Conservation (phyloP, 1,284 basidiomycete species). For the Nidula niveotomentosa region DNA sequence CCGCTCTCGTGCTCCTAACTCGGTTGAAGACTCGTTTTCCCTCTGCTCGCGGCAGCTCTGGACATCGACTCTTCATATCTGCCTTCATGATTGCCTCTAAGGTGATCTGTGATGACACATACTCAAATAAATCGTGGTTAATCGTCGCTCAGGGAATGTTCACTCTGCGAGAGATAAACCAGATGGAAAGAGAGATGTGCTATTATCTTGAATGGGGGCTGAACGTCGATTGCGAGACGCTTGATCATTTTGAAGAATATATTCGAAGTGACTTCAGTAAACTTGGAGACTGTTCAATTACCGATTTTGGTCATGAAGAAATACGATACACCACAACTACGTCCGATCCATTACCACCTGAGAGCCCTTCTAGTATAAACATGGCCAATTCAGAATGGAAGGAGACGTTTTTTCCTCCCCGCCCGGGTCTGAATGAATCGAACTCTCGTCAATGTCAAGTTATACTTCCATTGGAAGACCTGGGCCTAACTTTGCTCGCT, state of each 20-base stretch:
- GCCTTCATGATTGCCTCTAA: constrained; percentile 94
- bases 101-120: constrained; percentile 96
- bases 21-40: constrained; percentile 91
- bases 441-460: no score
- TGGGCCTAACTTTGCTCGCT: no score
- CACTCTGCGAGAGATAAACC: constrained; percentile 87
- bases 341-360: no score
- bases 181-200: constrained; percentile 96
- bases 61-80: constrained; percentile 89
- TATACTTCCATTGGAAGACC: no score
- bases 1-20: constrained; percentile 82
- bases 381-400: no score
- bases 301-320: no score
- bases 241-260: constrained; percentile 73
- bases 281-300: no score
- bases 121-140: constrained; percentile 95
- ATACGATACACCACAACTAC: no score
- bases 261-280: no score
- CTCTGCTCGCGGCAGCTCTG: constrained; percentile 87
- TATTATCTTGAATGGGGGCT: constrained; percentile 91
- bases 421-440: no score
- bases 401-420: no score
- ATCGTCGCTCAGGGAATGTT: constrained; percentile 95
- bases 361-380: no score
- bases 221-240: constrained; percentile 68